These are phyloP conservation scores for Lachnellula willkommii DNA, from an alignment of 2,329 filamentous ascomycete species.

Conservation along the genomic window DNA sequence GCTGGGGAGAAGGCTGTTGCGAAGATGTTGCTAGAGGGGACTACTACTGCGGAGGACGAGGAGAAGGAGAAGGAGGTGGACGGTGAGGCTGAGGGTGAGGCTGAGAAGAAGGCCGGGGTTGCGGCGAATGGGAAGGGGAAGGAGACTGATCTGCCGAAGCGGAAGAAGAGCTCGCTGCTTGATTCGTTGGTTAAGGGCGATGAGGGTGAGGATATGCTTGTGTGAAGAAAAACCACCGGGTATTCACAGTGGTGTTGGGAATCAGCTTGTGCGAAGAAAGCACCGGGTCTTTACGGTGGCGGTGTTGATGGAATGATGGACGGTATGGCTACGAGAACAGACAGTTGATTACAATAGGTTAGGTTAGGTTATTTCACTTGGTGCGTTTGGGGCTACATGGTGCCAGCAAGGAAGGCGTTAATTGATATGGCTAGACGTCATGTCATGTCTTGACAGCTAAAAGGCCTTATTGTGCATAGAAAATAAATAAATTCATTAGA, in stretches of 20 bases:
- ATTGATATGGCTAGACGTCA: too few species aligned
- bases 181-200: neutral
- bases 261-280: neutral
- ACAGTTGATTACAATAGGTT: too few species aligned
- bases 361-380: too few species aligned
- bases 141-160: neutral
- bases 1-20: conserved; percentile 24
- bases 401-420: too few species aligned
- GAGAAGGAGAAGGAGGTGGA: conserved; percentile 5
- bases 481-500: too few species aligned
- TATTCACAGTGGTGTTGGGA: neutral
- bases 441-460: too few species aligned
- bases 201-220: neutral
- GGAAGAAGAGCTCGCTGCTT: neutral
- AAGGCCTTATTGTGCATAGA: too few species aligned
- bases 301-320: too few species aligned
- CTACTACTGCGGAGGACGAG: conserved; percentile 3
- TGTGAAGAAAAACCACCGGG: neutral
- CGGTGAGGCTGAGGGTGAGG: neutral
- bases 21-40: conserved; percentile 28
- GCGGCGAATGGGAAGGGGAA: conserved; percentile 4
- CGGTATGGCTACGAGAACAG: too few species aligned
- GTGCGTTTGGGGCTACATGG: too few species aligned
- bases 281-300: neutral
- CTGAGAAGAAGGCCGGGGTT: conserved; percentile 2